Base-by-base conservation (phyloP, 768 basidiomycete species). In the Termitomyces bulborhizus region DNA sequence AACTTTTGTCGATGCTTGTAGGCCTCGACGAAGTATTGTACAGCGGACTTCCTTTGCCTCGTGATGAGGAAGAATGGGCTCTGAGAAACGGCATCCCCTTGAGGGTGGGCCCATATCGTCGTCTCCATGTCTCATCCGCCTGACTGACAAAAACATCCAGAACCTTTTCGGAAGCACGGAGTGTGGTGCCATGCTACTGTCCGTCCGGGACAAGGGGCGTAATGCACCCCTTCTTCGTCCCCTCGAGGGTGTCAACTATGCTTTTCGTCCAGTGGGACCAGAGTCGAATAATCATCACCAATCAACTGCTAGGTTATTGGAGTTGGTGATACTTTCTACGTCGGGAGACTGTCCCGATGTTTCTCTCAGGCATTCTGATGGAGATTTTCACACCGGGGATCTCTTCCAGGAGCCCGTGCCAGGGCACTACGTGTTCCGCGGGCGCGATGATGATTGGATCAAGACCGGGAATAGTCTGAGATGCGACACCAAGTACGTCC, bases 361-460 rank as follows among this genome's bases (percentile, higher is more conserved):
- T 7, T 80, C 81, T 1, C 70, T 89, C 6, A 78, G 86, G 48
- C 65, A 76, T 47, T 59, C 74, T 1, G 86, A 90, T 65, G 87
- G 87, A 6, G 74, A 87, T 63, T 88, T 86, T 71, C 88, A 88
- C 66, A 90, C 88, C 13, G 88, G 89, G 1, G 88, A 91, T 67
- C 72, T 91, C n/a, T 91, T 90, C 74, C 78, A 81, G 62, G 83
- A 88, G 66, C 72, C 76, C 16, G 60, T 71, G 1, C 74, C 80
- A 1, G 86, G 85, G 0, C 71, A 69, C 61, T 90, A 85, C 65
- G 65, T 82, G 45, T 86, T 79, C 58, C 80, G 84, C 37, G 89
- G 88, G 26, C 81, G 89, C 41, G 82, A 88, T 57, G 88, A 91
- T 61, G 88, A 91, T 68, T 90, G 88, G 89, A 90, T 91, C 67